Conservation (phyloP, 352 stramenopile species). For the Phytopythium mirpurense region DNA sequence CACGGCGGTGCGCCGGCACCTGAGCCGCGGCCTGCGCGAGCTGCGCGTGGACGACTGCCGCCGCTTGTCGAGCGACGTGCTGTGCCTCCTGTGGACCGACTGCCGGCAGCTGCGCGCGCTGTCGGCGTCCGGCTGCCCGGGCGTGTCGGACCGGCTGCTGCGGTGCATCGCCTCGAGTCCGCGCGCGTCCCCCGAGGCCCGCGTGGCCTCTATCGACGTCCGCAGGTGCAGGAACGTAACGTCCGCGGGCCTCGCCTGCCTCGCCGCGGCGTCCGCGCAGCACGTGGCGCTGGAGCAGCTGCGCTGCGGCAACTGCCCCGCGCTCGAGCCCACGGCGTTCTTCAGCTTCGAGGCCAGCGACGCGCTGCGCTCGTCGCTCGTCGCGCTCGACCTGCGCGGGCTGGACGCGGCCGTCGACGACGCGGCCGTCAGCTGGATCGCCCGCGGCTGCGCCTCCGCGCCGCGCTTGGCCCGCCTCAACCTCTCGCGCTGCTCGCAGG, state of each 20-base stretch:
- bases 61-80: slow-evolving; percentile 42
- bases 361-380: slow-evolving; percentile 18
- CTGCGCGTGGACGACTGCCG: slow-evolving; percentile 55
- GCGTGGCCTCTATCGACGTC: slow-evolving; percentile 39
- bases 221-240: slow-evolving; percentile 60
- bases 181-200: slow-evolving; percentile 14
- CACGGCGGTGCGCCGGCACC: slow-evolving; percentile 31
- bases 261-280: slow-evolving; percentile 31
- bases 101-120: slow-evolving; percentile 47
- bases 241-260: slow-evolving; percentile 47
- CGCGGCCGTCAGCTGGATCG: slow-evolving; percentile 66
- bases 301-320: slow-evolving; percentile 43
- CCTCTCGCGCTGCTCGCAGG: slow-evolving; percentile 34
- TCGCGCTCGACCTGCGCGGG: slow-evolving; percentile 31
- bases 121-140: slow-evolving; percentile 30
- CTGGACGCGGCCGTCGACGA: slow-evolving; percentile 41
- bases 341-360: slow-evolving; percentile 58
- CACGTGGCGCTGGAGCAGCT: slow-evolving; percentile 20
- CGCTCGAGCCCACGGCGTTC: slow-evolving; percentile 68
- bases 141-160: slow-evolving; percentile 49
- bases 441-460: slow-evolving; percentile 33
- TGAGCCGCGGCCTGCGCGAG: slow-evolving; percentile 32
- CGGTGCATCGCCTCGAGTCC: slow-evolving; percentile 50
- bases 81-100: slow-evolving; percentile 54
- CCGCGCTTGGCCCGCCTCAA: slow-evolving; percentile 30